These are phyloP conservation scores for Boletellus deceptivus DNA, from an alignment of 1,284 basidiomycete species.

Conservation along the genomic window DNA sequence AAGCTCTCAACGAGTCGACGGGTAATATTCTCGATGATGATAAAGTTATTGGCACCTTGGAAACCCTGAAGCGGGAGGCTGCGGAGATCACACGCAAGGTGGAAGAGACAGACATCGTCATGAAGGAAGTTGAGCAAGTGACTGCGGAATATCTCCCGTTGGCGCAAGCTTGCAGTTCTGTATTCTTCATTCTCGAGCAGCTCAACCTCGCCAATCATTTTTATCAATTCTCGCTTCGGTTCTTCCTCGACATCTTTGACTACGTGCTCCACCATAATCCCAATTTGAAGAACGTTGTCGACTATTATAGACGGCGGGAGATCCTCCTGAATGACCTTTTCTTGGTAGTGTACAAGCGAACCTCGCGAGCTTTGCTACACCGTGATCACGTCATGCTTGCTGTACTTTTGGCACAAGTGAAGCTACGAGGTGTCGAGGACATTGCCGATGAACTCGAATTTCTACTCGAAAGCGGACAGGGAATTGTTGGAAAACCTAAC, in stretches of 20 bases:
- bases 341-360: conserved; percentile 85
- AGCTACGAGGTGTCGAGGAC: conserved; percentile 76
- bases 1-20: conserved; percentile 94
- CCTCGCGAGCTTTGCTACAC: conserved; percentile 89
- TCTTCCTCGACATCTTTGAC: conserved; percentile 99
- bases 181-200: conserved; percentile 98
- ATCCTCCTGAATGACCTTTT: conserved; percentile 93
- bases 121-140: conserved; percentile 95
- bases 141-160: conserved; percentile 93
- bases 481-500: conserved; percentile 45
- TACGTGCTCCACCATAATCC: conserved; percentile 91
- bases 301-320: conserved; percentile 72
- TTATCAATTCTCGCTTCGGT: conserved; percentile 97
- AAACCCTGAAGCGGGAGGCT: conserved; percentile 96
- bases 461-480: conserved; percentile 83
- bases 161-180: conserved; percentile 94
- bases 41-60: conserved; percentile 97
- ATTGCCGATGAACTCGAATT: conserved; percentile 87
- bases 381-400: conserved; percentile 92
- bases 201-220: conserved; percentile 95
- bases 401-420: conserved; percentile 88
- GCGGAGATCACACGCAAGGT: conserved; percentile 96
- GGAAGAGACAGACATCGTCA: conserved; percentile 95
- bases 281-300: conserved; percentile 76
- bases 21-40: conserved; percentile 99